Base-by-base conservation (phyloP, 2,329 filamentous ascomycete species). In the Scleromitrula shiraiana region DNA sequence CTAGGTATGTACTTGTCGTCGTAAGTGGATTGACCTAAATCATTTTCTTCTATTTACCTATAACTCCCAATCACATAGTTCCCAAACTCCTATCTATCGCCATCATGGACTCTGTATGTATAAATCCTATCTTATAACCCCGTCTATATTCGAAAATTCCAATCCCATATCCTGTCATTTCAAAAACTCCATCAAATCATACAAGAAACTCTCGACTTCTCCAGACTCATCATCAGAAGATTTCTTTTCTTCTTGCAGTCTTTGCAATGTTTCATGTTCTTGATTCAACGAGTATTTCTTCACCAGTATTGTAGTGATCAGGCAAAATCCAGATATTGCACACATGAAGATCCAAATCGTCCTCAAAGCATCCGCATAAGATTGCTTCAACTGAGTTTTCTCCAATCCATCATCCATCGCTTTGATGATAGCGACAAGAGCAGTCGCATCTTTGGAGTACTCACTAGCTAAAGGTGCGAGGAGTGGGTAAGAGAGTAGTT, bases 271-370 rank as follows among this genome's bases (percentile, higher is more conserved):
- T 52, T 69, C 68, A 54, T 73, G 61, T 40, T 64, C 70, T 41
- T 67, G 64, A 50, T 75, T 67, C 51, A 80, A 60, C 50, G 67
- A 65, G 56, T 73, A 71, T 3, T 64, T 68, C 57, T 77, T 70
- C 2, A 72, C 74, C 40, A 72, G 70, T 2, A 74, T 49, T 56
- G 70, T 77, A n/a, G 68, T 56, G 17, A 76, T 23, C 20, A 77
- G 56, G 0, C 68, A 74, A 1, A 75, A 61, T 0, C 64, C 74
- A 9, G 69, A 68, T n/a, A 82, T 64, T 0, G 65, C 77, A 47
- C 70, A 71, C 65, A 78, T 72, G 20, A 78, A 70, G 22, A 74
- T 70, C 73, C 75, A 81, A 15, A 81, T 71, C 32, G 72, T 72
- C 50, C 68, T 69, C 52, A 81, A 57, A 17, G 71, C 71, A 57